Base-by-base conservation (phyloP, 192 early-diverging fungal species). In the Diversispora eburnea region DNA sequence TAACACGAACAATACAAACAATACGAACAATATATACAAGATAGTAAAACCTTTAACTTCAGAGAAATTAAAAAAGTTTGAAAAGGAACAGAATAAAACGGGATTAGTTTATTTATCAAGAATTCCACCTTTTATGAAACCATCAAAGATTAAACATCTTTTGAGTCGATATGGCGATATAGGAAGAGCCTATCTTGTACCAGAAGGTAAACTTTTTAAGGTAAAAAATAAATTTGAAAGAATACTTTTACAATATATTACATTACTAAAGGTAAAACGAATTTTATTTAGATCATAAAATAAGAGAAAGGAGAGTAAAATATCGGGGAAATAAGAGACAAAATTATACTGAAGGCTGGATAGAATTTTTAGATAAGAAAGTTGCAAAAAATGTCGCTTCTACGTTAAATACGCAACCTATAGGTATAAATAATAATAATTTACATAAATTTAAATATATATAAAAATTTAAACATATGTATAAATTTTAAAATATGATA, bases 291-390 rank as follows among this genome's bases (percentile, higher is more conserved):
- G 87, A 88, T 77, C 57, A 89, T 8, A 91, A 90, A 78, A 81
- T 89, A 19, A 87, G 93, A 49, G 87, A 85, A 10, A 84, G 91
- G 52, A 85, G 96, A 13, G 88, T 91, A 79, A 97, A 98, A 80
- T 93, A 94, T 76, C 87, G 86, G 33, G 88, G 91, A 25, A 96
- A 96, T 83, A 89, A 84, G 65, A 87, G 90, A 13, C 83, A 89
- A 41, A 96, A 96, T 75, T 99, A 87, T 77, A 89, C 87, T 1
- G 96, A 99, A 78, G 97, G 96, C 6, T 99, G 97, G 97, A 90
- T 99, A 33, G 97, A 99, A 81, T 98, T 99, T 80, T 77, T 82
- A 63, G 94, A 97, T 81, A 99, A 99, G 81, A 90, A 87, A 62
- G 85, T 89, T n/a, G 97, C 94, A 41, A 90, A 94, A 72, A 77